Evolutionary conservation across 208 protist species (phyloP), one percentile per base, ranked within the genome.

Genomic region (Acanthamoeba castellanii): DNA sequence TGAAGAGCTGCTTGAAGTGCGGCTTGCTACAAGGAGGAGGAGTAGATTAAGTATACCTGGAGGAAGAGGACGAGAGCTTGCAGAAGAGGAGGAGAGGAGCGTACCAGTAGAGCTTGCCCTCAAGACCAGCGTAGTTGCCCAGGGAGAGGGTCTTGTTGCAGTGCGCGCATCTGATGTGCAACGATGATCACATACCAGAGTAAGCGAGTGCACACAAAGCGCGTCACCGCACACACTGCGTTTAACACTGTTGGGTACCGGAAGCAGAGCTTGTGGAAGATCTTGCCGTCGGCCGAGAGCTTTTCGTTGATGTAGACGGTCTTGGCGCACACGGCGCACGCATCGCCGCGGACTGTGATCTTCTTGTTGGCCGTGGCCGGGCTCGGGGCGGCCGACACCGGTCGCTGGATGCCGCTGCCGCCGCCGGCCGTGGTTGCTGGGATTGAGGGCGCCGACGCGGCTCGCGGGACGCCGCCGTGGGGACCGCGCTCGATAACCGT

Each of bases 221-320:
- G 74, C 37, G 3, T 47, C n/a, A 30, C 32, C 16, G 76, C 25
- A n/a, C 32, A n/a, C 42, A 66, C 3, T 9, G 18, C 52, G 5
- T 30, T 0, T 16, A 3, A 9, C 13, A 89, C 18, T 45, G 18
- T 85, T 11, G 11, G 37, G 55, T 94, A 97, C 37, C 91, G 47
- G 81, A 97, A 95, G 95, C 96, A 97, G 22, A 55, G 72, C 94
- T 96, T 96, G 93, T 97, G 96, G 84, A 95, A 96, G n/a, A 96
- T 81, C 66, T 92, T 93, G 55, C 87, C 92, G 47, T 96, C 94
- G 25, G 91, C 92, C 20, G 74, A 37, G 55, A 96, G 61, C 66
- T 96, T 95, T 59, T 97, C 96, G 91, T 96, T 94, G 30, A 85
- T 52, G 91, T 96, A 97, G 37, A 96, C 95, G 27, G 95, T 94